A percentile compares a stretch with the other conserved stretches of the same genome.
phyloP scores from a whole-genome alignment of 345 rosid species.

The Eucalyptus cloeziana region DNA sequence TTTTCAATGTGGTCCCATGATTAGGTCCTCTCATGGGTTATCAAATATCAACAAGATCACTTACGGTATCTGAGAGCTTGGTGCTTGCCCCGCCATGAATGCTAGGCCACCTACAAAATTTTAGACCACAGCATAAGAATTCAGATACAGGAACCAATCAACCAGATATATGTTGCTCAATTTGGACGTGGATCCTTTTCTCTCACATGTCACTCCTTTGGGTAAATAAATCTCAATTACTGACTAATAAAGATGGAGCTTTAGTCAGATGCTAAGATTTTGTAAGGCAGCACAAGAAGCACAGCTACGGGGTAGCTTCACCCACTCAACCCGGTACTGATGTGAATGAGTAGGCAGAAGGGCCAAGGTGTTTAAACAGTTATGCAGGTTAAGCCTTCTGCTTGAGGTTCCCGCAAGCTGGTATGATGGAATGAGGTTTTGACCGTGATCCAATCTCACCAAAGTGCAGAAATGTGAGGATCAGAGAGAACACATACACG shows the following conservation, averaged over 20 bases:
- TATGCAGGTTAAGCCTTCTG: background rate
- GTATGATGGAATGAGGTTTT: background rate
- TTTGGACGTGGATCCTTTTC: background rate
- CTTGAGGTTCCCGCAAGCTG: background rate
- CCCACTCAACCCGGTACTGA: background rate
- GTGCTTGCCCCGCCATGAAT: constrained; percentile 46
- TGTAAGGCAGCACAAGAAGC: background rate
- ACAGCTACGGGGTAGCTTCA: background rate
- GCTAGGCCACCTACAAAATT: constrained; percentile 60
- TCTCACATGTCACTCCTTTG: background rate
- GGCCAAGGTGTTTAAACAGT: background rate
- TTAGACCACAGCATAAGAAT: background rate
- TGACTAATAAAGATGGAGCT: background rate
- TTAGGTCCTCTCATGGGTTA: background rate
- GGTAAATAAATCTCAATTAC: background rate
- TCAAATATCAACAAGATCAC: constrained; percentile 1
- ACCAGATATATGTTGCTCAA: background rate
- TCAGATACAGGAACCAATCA: background rate
- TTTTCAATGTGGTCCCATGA: background rate
- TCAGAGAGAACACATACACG: background rate
- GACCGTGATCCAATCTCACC: background rate
- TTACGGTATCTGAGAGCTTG: constrained; percentile 62
- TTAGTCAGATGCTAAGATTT: background rate
- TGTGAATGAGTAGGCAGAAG: background rate
- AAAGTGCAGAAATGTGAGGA: background rate